Conservation (phyloP, 345 rosid genomes). For the Eucalyptus microcorys region DNA sequence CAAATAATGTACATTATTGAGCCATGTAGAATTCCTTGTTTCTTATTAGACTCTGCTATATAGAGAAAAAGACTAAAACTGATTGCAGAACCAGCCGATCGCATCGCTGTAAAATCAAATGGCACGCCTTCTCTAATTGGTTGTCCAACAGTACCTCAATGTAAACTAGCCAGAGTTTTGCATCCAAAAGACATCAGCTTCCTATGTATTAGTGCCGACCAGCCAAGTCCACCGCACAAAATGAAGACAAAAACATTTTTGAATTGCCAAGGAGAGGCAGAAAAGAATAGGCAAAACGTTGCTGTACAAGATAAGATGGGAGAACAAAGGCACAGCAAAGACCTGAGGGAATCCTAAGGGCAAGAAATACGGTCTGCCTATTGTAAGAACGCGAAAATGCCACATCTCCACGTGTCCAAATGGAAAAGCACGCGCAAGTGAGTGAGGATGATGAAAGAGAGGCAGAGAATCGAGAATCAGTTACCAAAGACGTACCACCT, state of each 20-base stretch:
- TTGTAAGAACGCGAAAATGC: accelerated
- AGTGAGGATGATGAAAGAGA: too few species aligned
- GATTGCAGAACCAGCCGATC: neutral
- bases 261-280: neutral
- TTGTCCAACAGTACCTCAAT: neutral
- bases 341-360: neutral
- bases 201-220: too few species aligned
- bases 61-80: neutral
- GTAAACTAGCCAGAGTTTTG: neutral
- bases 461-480: too few species aligned
- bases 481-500: too few species aligned
- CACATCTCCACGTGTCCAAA: too few species aligned
- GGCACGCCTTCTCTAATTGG: neutral
- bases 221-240: too few species aligned
- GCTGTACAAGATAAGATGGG: neutral
- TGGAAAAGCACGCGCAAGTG: accelerated
- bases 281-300: neutral
- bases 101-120: neutral
- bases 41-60: too few species aligned
- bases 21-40: too few species aligned
- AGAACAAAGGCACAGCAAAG: neutral
- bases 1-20: too few species aligned
- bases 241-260: too few species aligned
- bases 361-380: accelerated
- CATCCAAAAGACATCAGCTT: neutral